Evolutionary conservation across 1,139 yeast species (phyloP).

Genomic region (Yamadazyma blattariae): DNA sequence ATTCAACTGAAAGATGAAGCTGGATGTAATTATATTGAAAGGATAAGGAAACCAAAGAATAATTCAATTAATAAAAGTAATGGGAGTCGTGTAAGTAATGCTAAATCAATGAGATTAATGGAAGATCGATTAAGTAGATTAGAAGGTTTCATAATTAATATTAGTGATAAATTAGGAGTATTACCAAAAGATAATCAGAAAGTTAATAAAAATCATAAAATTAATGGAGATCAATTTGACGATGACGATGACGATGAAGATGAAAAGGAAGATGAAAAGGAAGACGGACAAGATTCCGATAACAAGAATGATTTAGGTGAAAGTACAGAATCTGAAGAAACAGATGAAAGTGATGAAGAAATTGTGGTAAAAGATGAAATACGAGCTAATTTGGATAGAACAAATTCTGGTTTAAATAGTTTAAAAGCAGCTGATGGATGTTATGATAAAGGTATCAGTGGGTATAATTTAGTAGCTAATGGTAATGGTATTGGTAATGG

Average conservation of each 20-base stretch:
- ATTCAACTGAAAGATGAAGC: constrained; percentile 18
- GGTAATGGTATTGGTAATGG: no score
- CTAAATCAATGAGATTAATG: constrained; percentile 16
- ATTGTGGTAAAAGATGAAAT: no score
- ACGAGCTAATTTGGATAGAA: neutral
- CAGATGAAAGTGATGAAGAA: no score
- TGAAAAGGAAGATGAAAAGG: neutral
- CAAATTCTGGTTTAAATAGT: no score
- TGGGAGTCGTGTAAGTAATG: constrained; percentile 3
- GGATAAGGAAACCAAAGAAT: constrained; percentile 16
- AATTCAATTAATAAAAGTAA: constrained; percentile 11
- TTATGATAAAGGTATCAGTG: no score
- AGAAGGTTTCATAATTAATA: constrained; percentile 20
- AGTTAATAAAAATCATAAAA: no score
- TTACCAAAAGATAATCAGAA: neutral
- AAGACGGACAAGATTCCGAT: no score
- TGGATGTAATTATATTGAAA: constrained; percentile 28
- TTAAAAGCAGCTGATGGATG: no score
- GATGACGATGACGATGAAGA: constrained; percentile 1
- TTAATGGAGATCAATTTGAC: neutral
- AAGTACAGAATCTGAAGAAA: neutral
- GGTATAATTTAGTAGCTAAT: no score
- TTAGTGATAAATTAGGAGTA: constrained; percentile 17
- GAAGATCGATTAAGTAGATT: constrained; percentile 22
- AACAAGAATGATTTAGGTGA: no score